Percentiles rank a stretch among this genome's conserved stretches.
Evolutionary conservation across 176 grass and related monocot genomes (phyloP).

Genomic region (bread wheat (Triticum aestivum)): IWGSC_CS_RefSeq_v2.1 NC_057804.1:650050995-650051494

Average conservation of each 20-base stretch:
- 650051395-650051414: not conserved
- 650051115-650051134: constrained; percentile 42
- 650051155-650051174: constrained; percentile 86
- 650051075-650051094: constrained; percentile 14
- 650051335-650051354: not conserved
- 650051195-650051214: constrained; percentile 91
- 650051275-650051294: not conserved
- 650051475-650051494: not conserved
- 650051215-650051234: constrained; percentile 67
- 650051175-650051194: constrained; percentile 96
- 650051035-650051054: constrained; percentile 86
- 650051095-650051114: not conserved
- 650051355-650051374: not conserved
- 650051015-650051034: constrained; percentile 98
- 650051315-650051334: not conserved
- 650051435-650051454: not conserved
- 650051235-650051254: not conserved
- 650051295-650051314: not conserved
- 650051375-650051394: not conserved
- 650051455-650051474: not conserved
- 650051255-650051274: not conserved
- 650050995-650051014: constrained; percentile 97
- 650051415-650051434: not conserved
- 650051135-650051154: constrained; percentile 67
- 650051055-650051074: constrained; percentile 97